Percentiles rank a stretch among this genome's conserved stretches.
These are phyloP conservation scores for Paraphoma sp. DNA, from an alignment of 2,329 filamentous ascomycete species.

Conservation along the genomic window DNA sequence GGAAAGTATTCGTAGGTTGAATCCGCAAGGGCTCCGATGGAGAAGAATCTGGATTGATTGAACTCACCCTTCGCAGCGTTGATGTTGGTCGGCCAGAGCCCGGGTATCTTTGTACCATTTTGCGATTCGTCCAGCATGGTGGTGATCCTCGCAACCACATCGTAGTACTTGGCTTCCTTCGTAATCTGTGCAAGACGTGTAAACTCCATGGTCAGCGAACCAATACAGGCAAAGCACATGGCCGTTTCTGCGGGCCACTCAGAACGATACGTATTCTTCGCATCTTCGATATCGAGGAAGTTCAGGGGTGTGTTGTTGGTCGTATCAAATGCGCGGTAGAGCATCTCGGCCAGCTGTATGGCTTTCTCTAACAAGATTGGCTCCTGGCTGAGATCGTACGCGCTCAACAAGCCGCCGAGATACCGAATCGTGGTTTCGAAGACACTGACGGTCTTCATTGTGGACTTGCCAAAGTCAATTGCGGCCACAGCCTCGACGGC, in stretches of 20 bases:
- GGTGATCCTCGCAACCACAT: constrained; percentile 44
- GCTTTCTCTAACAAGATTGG: constrained; percentile 46
- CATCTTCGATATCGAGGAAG: constrained; percentile 49
- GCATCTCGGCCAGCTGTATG: constrained; percentile 49
- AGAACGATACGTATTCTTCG: constrained; percentile 29
- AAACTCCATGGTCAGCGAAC: constrained; percentile 53
- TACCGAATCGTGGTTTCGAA: constrained; percentile 59
- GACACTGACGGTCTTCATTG: constrained; percentile 54
- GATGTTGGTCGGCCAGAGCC: constrained; percentile 48
- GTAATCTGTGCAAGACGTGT: constrained; percentile 47
- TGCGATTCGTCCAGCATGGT: constrained; percentile 39
- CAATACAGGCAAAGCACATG: constrained; percentile 56
- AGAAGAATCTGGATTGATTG: constrained; percentile 36
- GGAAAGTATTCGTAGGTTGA: constrained; percentile 48
- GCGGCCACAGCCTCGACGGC: constrained; percentile 53
- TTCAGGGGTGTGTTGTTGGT: constrained; percentile 53
- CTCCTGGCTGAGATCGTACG: constrained; percentile 46
- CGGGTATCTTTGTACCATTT: constrained; percentile 41
- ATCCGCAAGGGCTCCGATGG: constrained; percentile 47
- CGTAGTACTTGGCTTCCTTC: constrained; percentile 44
- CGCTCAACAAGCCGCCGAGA: constrained; percentile 45
- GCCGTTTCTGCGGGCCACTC: constrained; percentile 46
- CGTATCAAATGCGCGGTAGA: constrained; percentile 58
- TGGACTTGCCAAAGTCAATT: constrained; percentile 53
- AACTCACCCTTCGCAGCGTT: constrained; percentile 43